Conservation (phyloP, 164 flowering plant genomes). For the Hamamelis virginiana region DNA sequence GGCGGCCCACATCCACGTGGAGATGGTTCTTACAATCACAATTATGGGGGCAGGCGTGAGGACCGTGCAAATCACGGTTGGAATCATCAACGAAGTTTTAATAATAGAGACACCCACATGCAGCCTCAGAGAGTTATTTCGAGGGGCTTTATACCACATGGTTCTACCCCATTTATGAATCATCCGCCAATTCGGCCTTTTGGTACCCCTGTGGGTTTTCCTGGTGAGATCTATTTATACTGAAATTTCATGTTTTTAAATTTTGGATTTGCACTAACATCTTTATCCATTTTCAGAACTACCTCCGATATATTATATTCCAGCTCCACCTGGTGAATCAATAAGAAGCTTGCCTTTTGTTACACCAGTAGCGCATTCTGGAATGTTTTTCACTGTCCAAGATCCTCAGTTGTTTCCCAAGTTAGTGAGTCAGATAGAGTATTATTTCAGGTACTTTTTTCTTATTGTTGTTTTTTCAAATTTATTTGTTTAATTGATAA, state of each 20-base stretch:
- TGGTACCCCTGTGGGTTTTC: constrained; percentile 30
- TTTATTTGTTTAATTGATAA: not conserved
- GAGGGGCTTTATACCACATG: constrained; percentile 28
- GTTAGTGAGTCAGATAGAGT: constrained; percentile 70
- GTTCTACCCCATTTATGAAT: constrained; percentile 16
- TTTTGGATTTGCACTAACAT: constrained; percentile 3
- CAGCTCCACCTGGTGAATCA: constrained; percentile 38
- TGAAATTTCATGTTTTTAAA: not conserved
- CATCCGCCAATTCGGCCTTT: constrained; percentile 22
- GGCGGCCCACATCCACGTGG: constrained; percentile 56
- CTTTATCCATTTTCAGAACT: constrained; percentile 28
- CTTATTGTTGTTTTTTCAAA: not conserved
- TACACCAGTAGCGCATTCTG: constrained; percentile 29
- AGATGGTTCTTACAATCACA: constrained; percentile 55
- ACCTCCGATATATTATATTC: constrained; percentile 38
- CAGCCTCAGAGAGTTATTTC: constrained; percentile 40
- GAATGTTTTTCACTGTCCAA: constrained; percentile 32
- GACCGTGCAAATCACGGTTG: constrained; percentile 60
- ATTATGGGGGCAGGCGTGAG: constrained; percentile 63
- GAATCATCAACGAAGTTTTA: constrained; percentile 44
- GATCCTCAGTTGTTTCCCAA: constrained; percentile 48
- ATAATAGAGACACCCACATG: constrained; percentile 51
- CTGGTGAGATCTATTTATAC: constrained; percentile 39
- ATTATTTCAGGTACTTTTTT: constrained; percentile 75
- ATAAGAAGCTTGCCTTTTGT: constrained; percentile 46